Evolutionary conservation across 1,284 basidiomycete genomes (phyloP), one percentile per base, ranked within the genome.

Genomic region (Cystobasidiaceae sp.): DNA sequence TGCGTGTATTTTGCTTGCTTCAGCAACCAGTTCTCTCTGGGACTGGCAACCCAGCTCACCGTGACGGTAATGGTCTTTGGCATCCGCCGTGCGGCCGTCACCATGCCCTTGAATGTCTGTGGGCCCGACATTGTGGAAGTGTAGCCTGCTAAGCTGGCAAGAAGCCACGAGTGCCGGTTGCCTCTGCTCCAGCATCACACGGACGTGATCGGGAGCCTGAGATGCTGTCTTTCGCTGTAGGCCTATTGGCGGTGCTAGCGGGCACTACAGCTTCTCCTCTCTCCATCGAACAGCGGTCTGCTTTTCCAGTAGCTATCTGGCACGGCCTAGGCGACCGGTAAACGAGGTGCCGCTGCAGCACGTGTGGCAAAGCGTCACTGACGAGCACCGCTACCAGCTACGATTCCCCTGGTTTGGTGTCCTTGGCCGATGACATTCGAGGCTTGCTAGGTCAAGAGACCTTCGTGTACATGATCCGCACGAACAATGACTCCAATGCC

Each of bases 291-390:
- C 3, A 17, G 27, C 15, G 23, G 2, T 1, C 15, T 7, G 30
- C 48, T 44, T 44, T 54, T n/a, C 88, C 91, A 1, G 80, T 97
- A 41, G 93, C 96, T 34, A 80, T 97, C 66, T 97, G 93, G 94
- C 94, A 98, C 78, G 94, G 94, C 5, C 81, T 97, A 45, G 93
- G 89, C 79, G 82, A 83, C 74, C 79, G 80, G 30, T 56, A 25
- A 8, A 41, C 43, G 21, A 17, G 23, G 15, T 23, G 9, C 23
- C 79, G 78, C 23, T 39, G n/a, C 37, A 39, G 25, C 11, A 27
- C n/a, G 37, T 21, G 54, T 56, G 54, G 54, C 54, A 19, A 44
- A 41, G 13, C 6, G 75, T 79, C 48, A 77, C 78, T 1, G 70
- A 75, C 7, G 78, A 78, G 8, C 77, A 82, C 9, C 5, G 17